These are phyloP conservation scores for Theobroma cacao DNA, from an alignment of 345 rosid species.

Conservation along the genomic window DNA sequence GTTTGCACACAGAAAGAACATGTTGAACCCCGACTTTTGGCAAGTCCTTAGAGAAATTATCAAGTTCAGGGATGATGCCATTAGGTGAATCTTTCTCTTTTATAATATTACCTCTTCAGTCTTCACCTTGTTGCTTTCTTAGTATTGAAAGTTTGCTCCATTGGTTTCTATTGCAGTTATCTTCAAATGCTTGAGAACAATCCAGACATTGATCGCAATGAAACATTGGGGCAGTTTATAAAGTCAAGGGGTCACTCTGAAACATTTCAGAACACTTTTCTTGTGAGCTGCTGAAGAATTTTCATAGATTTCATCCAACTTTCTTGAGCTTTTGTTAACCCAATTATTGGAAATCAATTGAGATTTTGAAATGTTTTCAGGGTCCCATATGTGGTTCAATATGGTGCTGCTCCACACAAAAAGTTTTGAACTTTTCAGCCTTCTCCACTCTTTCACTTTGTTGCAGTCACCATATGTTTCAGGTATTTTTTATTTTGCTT, in stretches of 20 bases:
- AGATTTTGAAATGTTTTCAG: conserved; percentile 22
- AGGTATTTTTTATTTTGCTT: conserved; percentile 35
- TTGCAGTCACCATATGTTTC: conserved; percentile 73
- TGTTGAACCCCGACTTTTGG: conserved; percentile 67
- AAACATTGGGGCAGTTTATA: conserved; percentile 72
- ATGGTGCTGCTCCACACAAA: conserved; percentile 74
- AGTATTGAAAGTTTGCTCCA: too few species aligned
- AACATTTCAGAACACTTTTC: conserved; percentile 70
- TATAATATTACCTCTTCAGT: too few species aligned
- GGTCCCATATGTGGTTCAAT: conserved; percentile 82
- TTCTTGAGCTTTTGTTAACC: not conserved
- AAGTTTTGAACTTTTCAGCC: conserved; percentile 75
- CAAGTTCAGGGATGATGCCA: conserved; percentile 63
- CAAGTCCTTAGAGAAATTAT: conserved; percentile 61
- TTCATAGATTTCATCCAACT: not conserved
- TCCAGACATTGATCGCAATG: conserved; percentile 54
- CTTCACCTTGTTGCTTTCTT: too few species aligned
- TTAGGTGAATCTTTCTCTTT: too few species aligned
- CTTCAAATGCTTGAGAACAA: conserved; percentile 61
- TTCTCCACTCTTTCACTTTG: conserved; percentile 76
- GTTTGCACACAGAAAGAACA: conserved; percentile 67
- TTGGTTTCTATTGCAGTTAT: conserved; percentile 43
- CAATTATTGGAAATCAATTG: not conserved
- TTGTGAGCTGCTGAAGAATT: conserved; percentile 38
- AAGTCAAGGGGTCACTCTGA: conserved; percentile 72